Percentiles rank a stretch among this genome's conserved stretches.
These are phyloP conservation scores for Agaricus bisporus DNA, from an alignment of 768 basidiomycete genomes.

Conservation along the genomic window DNA sequence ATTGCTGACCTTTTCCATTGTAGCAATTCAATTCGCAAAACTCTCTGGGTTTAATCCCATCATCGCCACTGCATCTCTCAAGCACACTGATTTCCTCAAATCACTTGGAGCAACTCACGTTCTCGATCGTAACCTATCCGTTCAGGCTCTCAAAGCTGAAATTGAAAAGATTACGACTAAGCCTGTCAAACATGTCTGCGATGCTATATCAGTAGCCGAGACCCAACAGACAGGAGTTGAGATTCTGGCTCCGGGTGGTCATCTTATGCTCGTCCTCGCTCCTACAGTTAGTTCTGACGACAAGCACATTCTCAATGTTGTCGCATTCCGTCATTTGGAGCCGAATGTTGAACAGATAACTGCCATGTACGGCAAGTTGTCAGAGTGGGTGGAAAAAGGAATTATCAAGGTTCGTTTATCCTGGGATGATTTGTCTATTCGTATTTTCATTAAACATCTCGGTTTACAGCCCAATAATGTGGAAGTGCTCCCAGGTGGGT, in stretches of 20 bases:
- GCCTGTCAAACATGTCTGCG: slow-evolving; percentile 20
- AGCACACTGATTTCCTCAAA: slow-evolving; percentile 24
- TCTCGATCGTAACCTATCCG: slow-evolving; percentile 23
- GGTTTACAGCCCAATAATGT: too few relatives aligned
- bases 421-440: too few relatives aligned
- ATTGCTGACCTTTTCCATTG: not conserved
- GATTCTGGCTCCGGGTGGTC: slow-evolving; percentile 27
- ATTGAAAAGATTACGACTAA: slow-evolving; percentile 17
- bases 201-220: slow-evolving; percentile 17
- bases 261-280: slow-evolving; percentile 26
- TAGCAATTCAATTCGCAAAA: slow-evolving; percentile 28
- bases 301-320: slow-evolving; percentile 12
- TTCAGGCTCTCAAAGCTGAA: slow-evolving; percentile 8
- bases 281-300: slow-evolving; percentile 17
- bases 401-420: slow-evolving; percentile 23
- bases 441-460: too few relatives aligned
- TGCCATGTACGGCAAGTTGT: slow-evolving; percentile 18
- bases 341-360: slow-evolving; percentile 14
- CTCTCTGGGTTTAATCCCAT: slow-evolving; percentile 35
- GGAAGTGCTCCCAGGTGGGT: too few relatives aligned
- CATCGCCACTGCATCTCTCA: slow-evolving; percentile 30
- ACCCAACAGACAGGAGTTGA: slow-evolving; percentile 21
- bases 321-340: slow-evolving; percentile 19
- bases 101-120: slow-evolving; percentile 35
- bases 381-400: slow-evolving; percentile 25